phyloP scores from a whole-genome alignment of 169 alveolate genomes.

The Toxoplasma gondii region DNA sequence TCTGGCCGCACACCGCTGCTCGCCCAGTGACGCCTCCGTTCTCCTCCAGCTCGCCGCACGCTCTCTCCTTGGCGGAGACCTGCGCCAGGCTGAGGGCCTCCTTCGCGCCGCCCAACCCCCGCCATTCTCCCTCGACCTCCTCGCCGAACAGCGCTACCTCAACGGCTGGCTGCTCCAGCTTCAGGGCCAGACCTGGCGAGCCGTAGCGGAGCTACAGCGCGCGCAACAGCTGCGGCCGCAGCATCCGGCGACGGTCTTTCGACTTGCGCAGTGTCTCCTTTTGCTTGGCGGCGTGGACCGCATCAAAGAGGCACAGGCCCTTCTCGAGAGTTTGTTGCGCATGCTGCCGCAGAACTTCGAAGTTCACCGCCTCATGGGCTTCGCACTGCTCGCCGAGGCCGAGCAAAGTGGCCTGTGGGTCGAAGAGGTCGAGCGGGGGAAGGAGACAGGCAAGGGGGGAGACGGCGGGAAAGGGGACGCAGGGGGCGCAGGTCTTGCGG shows the following conservation, averaged over 20 bases:
- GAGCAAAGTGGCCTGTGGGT: not conserved
- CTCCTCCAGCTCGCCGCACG: constrained; percentile 58
- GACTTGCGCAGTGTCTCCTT: constrained; percentile 26
- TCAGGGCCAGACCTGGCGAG: constrained; percentile 36
- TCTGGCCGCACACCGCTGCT: constrained; percentile 30
- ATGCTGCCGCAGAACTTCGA: not conserved
- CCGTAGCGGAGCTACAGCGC: constrained; percentile 29
- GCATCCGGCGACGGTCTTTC: constrained; percentile 8
- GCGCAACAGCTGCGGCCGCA: constrained; percentile 40
- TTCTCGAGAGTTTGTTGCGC: constrained; percentile 2
- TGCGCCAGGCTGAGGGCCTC: constrained; percentile 42
- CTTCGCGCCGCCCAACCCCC: constrained; percentile 42
- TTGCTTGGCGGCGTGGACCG: constrained; percentile 9
- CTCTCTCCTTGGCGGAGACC: constrained; percentile 38
- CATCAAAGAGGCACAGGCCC: constrained; percentile 7
- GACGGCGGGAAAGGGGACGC: not conserved
- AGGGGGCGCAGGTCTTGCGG: not conserved
- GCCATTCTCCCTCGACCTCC: constrained; percentile 18
- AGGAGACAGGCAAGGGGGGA: not conserved
- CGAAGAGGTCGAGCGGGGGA: not conserved
- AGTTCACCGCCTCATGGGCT: constrained; percentile 10
- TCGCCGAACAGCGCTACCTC: constrained; percentile 36
- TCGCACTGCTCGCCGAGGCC: constrained; percentile 18
- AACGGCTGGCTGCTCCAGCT: constrained; percentile 55
- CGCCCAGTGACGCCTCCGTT: constrained; percentile 49